Conservation (phyloP, 1,284 basidiomycete species). For the Fomitopsis betulina region DNA sequence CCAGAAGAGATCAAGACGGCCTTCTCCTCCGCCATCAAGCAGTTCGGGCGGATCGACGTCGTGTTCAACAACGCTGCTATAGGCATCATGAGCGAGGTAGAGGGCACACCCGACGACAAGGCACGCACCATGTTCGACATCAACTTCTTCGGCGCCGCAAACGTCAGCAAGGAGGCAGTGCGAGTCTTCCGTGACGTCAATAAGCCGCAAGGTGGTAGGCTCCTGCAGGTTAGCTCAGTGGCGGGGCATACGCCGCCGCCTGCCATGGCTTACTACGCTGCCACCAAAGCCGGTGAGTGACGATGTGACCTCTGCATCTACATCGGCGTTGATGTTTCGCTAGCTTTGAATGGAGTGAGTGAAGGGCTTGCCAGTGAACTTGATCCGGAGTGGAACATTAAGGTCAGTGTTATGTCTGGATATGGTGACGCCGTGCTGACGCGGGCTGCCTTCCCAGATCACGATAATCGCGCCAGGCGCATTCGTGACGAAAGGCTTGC, state of each 20-base stretch:
- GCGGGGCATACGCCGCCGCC: constrained; percentile 17
- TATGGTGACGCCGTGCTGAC: background rate
- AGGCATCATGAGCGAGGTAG: constrained; percentile 29
- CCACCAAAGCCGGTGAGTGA: constrained; percentile 20
- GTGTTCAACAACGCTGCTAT: constrained; percentile 40
- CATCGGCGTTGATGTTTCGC: background rate
- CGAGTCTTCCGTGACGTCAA: constrained; percentile 32
- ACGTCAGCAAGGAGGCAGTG: constrained; percentile 29
- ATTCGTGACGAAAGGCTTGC: background rate
- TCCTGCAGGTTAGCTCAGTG: constrained; percentile 26
- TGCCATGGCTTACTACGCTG: constrained; percentile 25
- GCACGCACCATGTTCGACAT: constrained; percentile 30
- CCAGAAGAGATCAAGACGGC: constrained; percentile 25
- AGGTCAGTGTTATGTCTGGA: constrained; percentile 17
- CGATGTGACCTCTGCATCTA: too few relatives aligned
- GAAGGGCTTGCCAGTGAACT: constrained; percentile 30
- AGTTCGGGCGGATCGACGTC: constrained; percentile 38
- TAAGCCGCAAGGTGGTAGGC: constrained; percentile 25
- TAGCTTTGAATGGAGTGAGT: constrained; percentile 27
- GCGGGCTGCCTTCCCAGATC: background rate
- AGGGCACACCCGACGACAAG: constrained; percentile 26
- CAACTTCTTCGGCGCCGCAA: constrained; percentile 31
- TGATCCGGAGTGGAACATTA: constrained; percentile 38
- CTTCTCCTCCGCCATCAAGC: constrained; percentile 27
- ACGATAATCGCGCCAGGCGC: constrained; percentile 7